Conservation (phyloP, 441 rosid species). For the Populus trichocarpa region DNA sequence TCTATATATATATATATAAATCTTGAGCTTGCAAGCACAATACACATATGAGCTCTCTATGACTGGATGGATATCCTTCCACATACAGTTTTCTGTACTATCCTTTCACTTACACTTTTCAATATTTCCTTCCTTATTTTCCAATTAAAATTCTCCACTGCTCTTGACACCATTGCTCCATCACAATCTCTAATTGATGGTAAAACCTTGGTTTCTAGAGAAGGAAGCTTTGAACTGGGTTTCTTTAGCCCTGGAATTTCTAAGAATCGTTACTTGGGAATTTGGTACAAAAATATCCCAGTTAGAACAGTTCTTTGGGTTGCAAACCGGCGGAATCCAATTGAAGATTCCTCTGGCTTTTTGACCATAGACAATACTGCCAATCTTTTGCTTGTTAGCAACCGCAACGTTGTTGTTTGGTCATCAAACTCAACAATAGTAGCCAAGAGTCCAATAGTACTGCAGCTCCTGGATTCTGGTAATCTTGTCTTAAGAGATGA, state of each 20-base stretch:
- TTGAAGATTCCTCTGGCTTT: slow-evolving; percentile 22
- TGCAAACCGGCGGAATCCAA: slow-evolving; percentile 26
- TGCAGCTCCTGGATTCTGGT: slow-evolving; percentile 28
- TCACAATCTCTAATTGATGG: slow-evolving; percentile 22
- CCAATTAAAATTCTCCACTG: slow-evolving; percentile 1
- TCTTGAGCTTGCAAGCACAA: not conserved
- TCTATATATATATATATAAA: no score
- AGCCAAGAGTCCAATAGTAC: slow-evolving; percentile 10
- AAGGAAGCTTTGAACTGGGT: slow-evolving; percentile 29
- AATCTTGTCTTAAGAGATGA: slow-evolving; percentile 28
- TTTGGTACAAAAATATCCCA: slow-evolving; percentile 29
- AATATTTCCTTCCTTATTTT: not conserved
- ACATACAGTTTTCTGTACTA: not conserved
- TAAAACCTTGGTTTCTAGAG: slow-evolving; percentile 17
- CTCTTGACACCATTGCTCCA: slow-evolving; percentile 2
- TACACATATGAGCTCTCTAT: not conserved
- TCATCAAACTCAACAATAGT: slow-evolving; percentile 18
- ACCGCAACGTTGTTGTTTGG: slow-evolving; percentile 24
- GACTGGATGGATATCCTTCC: not conserved
- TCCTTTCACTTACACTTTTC: not conserved
- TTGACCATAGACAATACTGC: slow-evolving; percentile 14
- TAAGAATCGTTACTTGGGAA: slow-evolving; percentile 25
- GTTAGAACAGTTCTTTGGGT: slow-evolving; percentile 29
- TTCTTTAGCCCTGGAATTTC: slow-evolving; percentile 30
- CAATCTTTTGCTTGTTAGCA: slow-evolving; percentile 18